A percentile compares a stretch with the other conserved stretches of the same genome.
phyloP scores from a whole-genome alignment of 73 alveolate species.

The Tetrahymena borealis region DNA sequence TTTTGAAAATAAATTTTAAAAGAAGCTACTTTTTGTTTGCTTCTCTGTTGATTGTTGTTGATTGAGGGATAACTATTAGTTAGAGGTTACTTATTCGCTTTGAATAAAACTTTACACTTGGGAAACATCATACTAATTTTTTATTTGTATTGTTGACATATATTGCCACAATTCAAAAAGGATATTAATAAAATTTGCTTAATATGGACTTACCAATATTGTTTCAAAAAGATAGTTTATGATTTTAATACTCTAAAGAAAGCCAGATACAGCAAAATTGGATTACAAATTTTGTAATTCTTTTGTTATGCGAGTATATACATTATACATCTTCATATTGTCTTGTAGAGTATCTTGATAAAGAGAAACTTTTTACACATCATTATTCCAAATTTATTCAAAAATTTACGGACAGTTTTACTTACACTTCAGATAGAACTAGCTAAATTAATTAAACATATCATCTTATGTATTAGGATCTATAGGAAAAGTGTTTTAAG shows the following conservation, averaged over 20 bases:
- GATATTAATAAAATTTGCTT: neutral
- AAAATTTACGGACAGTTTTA: neutral
- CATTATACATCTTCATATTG: neutral
- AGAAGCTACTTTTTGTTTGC: no score
- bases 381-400: neutral
- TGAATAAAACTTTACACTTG: neutral
- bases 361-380: neutral
- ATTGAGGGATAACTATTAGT: no score
- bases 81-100: no score
- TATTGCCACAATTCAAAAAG: neutral
- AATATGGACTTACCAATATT: neutral
- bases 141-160: neutral
- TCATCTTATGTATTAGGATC: neutral
- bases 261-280: neutral
- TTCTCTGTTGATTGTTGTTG: no score
- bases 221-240: neutral
- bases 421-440: neutral
- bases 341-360: neutral
- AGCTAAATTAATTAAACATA: neutral
- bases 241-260: neutral
- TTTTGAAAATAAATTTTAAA: no score
- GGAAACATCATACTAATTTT: neutral
- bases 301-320: neutral
- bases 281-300: neutral
- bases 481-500: neutral